Base-by-base conservation (phyloP, 1,139 yeast genomes). In the Yamadazyma epiphylla region DNA sequence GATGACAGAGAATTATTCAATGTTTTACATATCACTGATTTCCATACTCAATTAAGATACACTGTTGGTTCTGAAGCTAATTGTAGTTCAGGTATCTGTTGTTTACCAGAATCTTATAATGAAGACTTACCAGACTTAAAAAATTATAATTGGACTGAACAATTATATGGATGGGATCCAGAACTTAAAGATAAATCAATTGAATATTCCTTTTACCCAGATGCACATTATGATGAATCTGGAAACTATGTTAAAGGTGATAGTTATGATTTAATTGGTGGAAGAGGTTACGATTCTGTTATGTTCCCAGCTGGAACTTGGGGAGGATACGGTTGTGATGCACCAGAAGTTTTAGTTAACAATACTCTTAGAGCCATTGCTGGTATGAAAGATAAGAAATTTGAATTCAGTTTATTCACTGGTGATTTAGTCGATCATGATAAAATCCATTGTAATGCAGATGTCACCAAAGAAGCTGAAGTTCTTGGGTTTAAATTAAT, bases 401-500 rank as follows among this genome's bases (percentile, higher is more conserved):
- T 71, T 43, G 80, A 76, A 31, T 80, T 80, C 48, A 69, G 80
- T 3, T 50, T 80, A 16, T 80, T 80, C 60, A 80, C 87, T 2
- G 88, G 87, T 31, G 88, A 80, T 45, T 59, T 78, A 49, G 80
- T 78, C 23, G 84, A 77, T 46, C 85, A 78, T 43, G 78, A 73
- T 41, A 72, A 62, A 28, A 42, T 53, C 29, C 63, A 60, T 36
- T 67, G 67, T 44, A 66, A 64, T 23, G 65, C 72, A 16, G 66
- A 71, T 26, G 61, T 64, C 39, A 73, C 80, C 21, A 55, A 74
- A 35, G 57, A 59, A 31, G 78, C 79, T 12, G 87, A 81, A 52
- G 62, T 64, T 29, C 53, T 56, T 23, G 54, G 75, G 1, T 67
- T 77, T 51, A 53, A 66, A 36, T 70, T 77, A 35, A 62, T 80